Evolutionary conservation across 225 moss, liverwort and hornwort genomes (phyloP).

Genomic region (Marchantia paleacea): DNA sequence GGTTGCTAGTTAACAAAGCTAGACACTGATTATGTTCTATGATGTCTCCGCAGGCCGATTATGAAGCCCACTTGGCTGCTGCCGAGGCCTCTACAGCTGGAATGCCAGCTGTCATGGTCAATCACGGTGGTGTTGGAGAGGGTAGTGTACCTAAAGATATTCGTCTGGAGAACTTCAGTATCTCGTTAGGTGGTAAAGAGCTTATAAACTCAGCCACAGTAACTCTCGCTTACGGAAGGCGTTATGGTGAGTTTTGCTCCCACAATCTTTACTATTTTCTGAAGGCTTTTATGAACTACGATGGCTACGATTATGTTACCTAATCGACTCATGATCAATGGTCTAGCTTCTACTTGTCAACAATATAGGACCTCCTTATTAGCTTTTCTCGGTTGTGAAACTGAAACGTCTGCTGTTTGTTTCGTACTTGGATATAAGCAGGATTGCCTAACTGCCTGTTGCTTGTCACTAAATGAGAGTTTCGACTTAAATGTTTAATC

Average conservation of each 20-base stretch:
- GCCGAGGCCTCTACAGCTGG: slow-evolving; percentile 82
- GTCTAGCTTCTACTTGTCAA: too few species aligned
- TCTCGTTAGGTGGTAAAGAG: slow-evolving; percentile 96
- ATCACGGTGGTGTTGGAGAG: slow-evolving; percentile 94
- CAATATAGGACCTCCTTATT: too few species aligned
- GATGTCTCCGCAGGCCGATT: slow-evolving; percentile 62
- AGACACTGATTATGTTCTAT: background rate
- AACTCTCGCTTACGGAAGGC: slow-evolving; percentile 93
- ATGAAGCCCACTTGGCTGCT: slow-evolving; percentile 93
- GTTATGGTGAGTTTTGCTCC: slow-evolving; percentile 61
- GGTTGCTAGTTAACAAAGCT: background rate
- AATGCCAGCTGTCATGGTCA: slow-evolving; percentile 97
- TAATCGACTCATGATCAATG: too few species aligned
- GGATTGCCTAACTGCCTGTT: too few species aligned
- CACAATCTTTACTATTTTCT: background rate
- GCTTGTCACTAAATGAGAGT: too few species aligned
- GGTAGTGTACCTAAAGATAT: slow-evolving; percentile 97
- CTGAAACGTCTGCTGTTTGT: too few species aligned
- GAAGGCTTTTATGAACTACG: too few species aligned
- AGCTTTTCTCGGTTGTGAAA: too few species aligned
- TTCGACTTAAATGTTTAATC: too few species aligned
- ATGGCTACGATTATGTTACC: too few species aligned
- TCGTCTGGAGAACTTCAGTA: slow-evolving; percentile 95
- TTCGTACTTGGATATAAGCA: too few species aligned
- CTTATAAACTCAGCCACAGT: slow-evolving; percentile 97